A percentile compares a stretch with the other conserved stretches of the same genome.
These are phyloP conservation scores for Ophiostoma australiae DNA, from an alignment of 2,329 filamentous ascomycete genomes.

Conservation along the genomic window DNA sequence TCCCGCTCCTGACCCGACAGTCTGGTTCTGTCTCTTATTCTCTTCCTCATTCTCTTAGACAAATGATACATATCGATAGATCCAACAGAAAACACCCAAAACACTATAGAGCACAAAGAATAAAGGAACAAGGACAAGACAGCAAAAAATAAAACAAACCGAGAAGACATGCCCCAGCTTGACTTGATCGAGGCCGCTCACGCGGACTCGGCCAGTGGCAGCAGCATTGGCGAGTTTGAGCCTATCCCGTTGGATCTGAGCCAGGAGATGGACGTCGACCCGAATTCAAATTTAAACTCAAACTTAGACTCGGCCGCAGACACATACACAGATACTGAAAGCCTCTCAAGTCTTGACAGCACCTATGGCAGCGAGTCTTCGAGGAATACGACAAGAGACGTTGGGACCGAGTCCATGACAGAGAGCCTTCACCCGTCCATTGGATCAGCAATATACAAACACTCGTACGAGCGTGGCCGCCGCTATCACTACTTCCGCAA, in stretches of 20 bases:
- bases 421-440: constrained; percentile 18
- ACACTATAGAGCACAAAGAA: neutral
- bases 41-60: neutral
- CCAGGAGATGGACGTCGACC: neutral
- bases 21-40: neutral
- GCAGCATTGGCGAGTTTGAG: constrained; percentile 21
- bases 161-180: neutral
- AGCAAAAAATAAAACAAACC: neutral
- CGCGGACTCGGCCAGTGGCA: constrained; percentile 11
- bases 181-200: neutral
- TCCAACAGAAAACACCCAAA: neutral
- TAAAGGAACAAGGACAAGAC: neutral
- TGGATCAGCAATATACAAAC: constrained; percentile 21
- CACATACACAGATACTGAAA: neutral
- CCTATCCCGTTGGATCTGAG: constrained; percentile 22
- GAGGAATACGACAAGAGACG: neutral
- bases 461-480: constrained; percentile 28
- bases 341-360: neutral
- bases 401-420: neutral
- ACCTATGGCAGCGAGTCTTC: neutral
- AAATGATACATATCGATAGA: neutral
- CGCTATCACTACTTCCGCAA: constrained; percentile 42
- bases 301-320: neutral
- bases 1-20: neutral
- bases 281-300: neutral